Evolutionary conservation across 2,329 filamentous ascomycete species (phyloP), one percentile per base, ranked within the genome.

Genomic region (Fusarium oxysporum): DNA sequence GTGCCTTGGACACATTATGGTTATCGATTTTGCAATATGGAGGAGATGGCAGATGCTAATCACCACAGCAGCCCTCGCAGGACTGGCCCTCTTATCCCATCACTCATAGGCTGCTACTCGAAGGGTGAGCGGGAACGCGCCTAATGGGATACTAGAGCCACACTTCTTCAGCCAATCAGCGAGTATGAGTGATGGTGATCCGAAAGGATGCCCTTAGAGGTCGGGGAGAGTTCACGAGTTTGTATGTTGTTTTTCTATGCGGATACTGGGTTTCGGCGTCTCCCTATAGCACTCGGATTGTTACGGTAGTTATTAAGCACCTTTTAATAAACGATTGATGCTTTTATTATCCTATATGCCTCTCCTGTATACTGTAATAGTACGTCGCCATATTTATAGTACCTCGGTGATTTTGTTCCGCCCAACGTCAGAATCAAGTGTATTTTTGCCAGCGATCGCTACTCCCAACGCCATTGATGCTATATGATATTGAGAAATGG

Each of bases 1-100:
- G 86, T 84, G 85, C 83, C 85, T 89, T 89, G 87, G 87, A 89
- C 86, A 89, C 84, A 86, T 88, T 82, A 89, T 88, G 85, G 81
- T 89, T 89, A 89, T 84, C 84, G 82, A 84, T 88, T 87, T 88
- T 88, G 86, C 85, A 84, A 86, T 86, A 86, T 84, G 82, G 78
- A 78, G 78, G 77, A 76, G 79, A 71, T 74, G 74, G 73, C 78
- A 79, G 78, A 74, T 77, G 72, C 76, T 79, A 78, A 76, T 76
- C 61, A 71, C 67, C 44, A 63, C 64, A 65, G 50, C 62, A 62
- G 62, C 53, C 68, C 55, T 45, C 51, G 44, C 62, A 68, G 68
- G 62, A 61, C 54, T 64, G 60, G 62, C 67, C 66, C 75, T 75
- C 76, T 71, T 77, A 76, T 76, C 75, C 72, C 72, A 68, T 64